Conservation (phyloP, 2,329 filamentous ascomycete species). For the Venturia asperata region DNA sequence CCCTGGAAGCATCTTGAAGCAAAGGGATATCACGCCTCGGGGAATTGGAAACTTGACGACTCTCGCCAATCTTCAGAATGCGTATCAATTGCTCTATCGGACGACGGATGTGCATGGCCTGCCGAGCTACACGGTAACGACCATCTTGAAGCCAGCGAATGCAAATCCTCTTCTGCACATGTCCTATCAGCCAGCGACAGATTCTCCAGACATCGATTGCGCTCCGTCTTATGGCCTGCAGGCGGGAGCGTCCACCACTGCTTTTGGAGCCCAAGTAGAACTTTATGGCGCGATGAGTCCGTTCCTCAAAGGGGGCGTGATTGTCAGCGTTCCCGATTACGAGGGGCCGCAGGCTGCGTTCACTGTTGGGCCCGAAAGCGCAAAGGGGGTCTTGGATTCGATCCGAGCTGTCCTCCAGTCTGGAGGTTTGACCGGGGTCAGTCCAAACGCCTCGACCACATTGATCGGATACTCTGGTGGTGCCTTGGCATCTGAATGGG, state of each 20-base stretch:
- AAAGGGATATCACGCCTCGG: not conserved
- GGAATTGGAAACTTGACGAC: not conserved
- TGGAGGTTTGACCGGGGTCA: constrained; percentile 18
- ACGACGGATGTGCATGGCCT: constrained; percentile 8
- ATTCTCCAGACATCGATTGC: constrained; percentile 22
- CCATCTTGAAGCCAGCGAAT: constrained; percentile 9
- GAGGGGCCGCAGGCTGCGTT: constrained; percentile 27
- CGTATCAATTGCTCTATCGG: constrained; percentile 17
- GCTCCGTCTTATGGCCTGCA: constrained; percentile 21
- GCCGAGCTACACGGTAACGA: constrained; percentile 9
- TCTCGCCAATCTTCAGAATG: not conserved
- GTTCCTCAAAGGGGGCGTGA: constrained; percentile 24
- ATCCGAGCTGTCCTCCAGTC: constrained; percentile 23
- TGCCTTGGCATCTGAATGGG: constrained; percentile 26
- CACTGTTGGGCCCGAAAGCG: constrained; percentile 24
- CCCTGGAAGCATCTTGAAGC: constrained; percentile 8
- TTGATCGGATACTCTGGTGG: constrained; percentile 26
- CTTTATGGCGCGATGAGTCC: constrained; percentile 10
- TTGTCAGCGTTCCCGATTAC: constrained; percentile 25
- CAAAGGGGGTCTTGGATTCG: constrained; percentile 27
- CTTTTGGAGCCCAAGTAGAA: constrained; percentile 10
- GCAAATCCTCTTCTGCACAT: constrained; percentile 13
- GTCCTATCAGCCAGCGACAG: constrained; percentile 24
- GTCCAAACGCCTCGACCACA: constrained; percentile 17
- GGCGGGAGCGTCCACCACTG: constrained; percentile 4